Base-by-base conservation (phyloP, 2,329 filamentous ascomycete genomes). In the Fusarium sp. region DNA sequence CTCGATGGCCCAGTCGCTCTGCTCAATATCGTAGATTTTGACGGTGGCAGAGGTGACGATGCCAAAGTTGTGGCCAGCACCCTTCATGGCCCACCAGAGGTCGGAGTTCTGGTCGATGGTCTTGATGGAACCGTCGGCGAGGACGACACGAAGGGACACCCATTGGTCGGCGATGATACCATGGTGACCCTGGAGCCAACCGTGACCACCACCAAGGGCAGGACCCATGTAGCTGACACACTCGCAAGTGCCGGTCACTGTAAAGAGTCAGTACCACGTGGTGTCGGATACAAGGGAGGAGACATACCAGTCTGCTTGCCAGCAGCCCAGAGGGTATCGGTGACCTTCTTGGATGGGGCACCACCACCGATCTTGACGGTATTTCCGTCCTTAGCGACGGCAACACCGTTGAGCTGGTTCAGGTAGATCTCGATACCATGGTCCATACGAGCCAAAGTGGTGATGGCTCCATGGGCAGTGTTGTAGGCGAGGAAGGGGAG, bases 401-500 rank as follows among this genome's bases (percentile, higher is more conserved):
- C 48, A 27, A 89, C 82, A 16, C 79, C 81, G 76, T 81, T 85
- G 33, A 90, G 75, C 68, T 86, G 82, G 54, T 80, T 77, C 69
- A 90, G 68, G 62, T 83, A 85, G 63, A 90, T 89, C 70, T 86
- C 84, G 18, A 90, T 86, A 5, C 88, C 88, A 61, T 83, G 79
- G 5, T 85, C 74, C 83, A 90, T 86, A 43, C 79, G 82, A 0
- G 85, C 86, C 3, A 90, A 74, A 0, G 86, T 88, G 45, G 83
- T 87, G 54, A 88, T 82, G 4, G 86, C 81, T 5, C 88, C 89
- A 67, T 91, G 89, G 2, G 82, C 84, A 16, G 87, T 86, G 75
- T 87, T 89, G 76, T 83, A 86, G 1, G 88, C 85, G 3, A 91
- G 84, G 70, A 91, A 89, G 0, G 88, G 87, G 3, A 89, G 66